Percentiles rank a stretch among this genome's conserved stretches.
These are phyloP conservation scores for Rhizomucor miehei DNA, from an alignment of 371 early-diverging fungal genomes.

Conservation along the genomic window DNA sequence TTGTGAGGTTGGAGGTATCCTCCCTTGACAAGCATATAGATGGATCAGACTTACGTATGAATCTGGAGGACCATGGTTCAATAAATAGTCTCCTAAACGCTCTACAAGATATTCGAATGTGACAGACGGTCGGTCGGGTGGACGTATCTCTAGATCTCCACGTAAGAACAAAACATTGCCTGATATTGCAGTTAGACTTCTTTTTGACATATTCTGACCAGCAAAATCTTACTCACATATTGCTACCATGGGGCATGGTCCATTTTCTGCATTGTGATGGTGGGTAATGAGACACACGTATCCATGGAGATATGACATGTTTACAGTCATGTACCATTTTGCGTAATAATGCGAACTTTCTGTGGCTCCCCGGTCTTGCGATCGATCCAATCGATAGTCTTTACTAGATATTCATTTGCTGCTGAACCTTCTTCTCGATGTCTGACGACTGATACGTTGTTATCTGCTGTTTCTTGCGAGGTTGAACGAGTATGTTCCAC, in stretches of 20 bases:
- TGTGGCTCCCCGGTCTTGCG: conserved; percentile 29
- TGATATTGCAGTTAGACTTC: conserved; percentile 1
- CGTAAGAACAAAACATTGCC: conserved; percentile 80
- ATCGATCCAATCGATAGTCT: conserved; percentile 65
- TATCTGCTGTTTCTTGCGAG: too few relatives aligned
- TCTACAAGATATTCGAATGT: conserved; percentile 70
- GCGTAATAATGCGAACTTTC: conserved; percentile 70
- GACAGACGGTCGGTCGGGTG: conserved; percentile 56
- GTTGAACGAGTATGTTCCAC: too few relatives aligned
- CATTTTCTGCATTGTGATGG: conserved; percentile 57
- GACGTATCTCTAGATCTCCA: conserved; percentile 63
- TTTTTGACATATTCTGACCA: too few relatives aligned
- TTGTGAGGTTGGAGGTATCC: too few relatives aligned
- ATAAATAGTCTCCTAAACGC: conserved; percentile 71
- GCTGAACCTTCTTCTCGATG: conserved; percentile 3
- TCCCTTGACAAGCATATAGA: too few relatives aligned
- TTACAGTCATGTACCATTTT: conserved; percentile 63
- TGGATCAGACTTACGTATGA: neutral
- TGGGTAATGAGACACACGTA: neutral
- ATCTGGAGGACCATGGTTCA: conserved; percentile 33
- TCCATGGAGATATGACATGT: neutral
- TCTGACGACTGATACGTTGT: too few relatives aligned
- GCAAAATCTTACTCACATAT: conserved; percentile 53
- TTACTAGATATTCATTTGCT: conserved; percentile 58
- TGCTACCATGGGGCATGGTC: conserved; percentile 90